These are phyloP conservation scores for Cnidoscolus chayamansa DNA, from an alignment of 441 rosid genomes.

Conservation along the genomic window DNA sequence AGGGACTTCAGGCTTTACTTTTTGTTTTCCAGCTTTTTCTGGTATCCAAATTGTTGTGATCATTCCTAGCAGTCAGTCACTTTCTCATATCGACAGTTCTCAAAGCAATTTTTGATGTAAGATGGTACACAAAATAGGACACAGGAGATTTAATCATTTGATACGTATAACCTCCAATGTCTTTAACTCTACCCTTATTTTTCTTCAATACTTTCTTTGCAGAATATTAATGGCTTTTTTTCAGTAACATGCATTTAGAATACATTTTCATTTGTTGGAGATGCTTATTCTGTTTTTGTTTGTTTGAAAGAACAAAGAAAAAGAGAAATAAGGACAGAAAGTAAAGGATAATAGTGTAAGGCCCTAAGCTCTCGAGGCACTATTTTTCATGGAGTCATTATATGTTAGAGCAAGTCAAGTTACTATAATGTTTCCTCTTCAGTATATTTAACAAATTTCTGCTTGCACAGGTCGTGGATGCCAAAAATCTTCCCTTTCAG, in stretches of 20 bases:
- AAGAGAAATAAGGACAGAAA: not conserved
- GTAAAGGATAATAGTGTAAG: not conserved
- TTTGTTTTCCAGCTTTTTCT: not conserved
- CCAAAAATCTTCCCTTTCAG: constrained; percentile 81
- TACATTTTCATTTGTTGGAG: not conserved
- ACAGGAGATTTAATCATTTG: not conserved
- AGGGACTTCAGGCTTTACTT: not conserved
- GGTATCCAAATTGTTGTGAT: not conserved
- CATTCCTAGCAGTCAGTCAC: not conserved
- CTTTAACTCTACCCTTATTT: not conserved
- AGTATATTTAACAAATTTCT: constrained; percentile 17
- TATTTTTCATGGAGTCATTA: not conserved
- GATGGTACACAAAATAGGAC: not conserved
- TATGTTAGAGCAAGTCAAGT: not conserved
- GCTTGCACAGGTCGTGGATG: constrained; percentile 80
- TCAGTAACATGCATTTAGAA: not conserved
- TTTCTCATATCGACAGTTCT: not conserved
- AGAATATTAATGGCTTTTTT: not conserved
- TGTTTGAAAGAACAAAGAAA: not conserved
- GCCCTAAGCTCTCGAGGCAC: not conserved
- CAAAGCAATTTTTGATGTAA: constrained; percentile 11
- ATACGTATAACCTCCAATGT: not conserved
- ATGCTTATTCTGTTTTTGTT: constrained; percentile 6
- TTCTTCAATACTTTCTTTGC: not conserved
- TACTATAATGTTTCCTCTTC: not conserved